Evolutionary conservation across 768 basidiomycete genomes (phyloP), one percentile per base, ranked within the genome.

Genomic region (Hericium rajendrae): DNA sequence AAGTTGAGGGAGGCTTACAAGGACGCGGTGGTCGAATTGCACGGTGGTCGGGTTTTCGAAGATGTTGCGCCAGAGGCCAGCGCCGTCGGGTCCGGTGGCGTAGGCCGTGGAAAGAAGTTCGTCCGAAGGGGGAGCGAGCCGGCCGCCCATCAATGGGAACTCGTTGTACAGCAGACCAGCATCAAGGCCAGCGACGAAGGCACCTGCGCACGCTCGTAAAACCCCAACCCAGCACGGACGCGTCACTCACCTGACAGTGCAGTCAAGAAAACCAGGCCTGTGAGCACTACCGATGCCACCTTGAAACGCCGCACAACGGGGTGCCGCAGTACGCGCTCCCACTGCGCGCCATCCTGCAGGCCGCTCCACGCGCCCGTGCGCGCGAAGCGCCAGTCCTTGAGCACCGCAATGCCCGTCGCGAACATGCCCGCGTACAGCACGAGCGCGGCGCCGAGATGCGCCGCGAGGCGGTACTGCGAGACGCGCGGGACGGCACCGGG

Each of bases 151-250:
- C 4, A 87, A 72, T 0, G 97, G 97, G 74, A 97, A 99, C 67
- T 98, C 95, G 67, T 99, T 99, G 73, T 98, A 98, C n/a, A 94
- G 69, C 55, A 99, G 72, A 13, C 97, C 97, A 1, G 97, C 97
- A 69, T 99, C 97, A 46, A 99, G 77, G 13, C 97, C 97, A 39
- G 97, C 97, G 28, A 99, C 97, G 65, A 99, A 98, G 4, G 97
- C 97, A 53, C 97, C 95, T 95, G 67, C 22, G 49, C 12, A 32
- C 28, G 28, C 28, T 32, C 28, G 28, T 32, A 26, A 32, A 48
- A 22, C 26, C 49, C 28, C 28, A 8, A 32, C 28, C 4, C 28
- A 32, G 28, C 28, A 32, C 1, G 28, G 8, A 32, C 5, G 28
- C 4, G 54, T 48, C 57, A 58, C 78, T 9, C 66, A 93, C 94